Percentiles rank a stretch among this genome's conserved stretches.
phyloP scores from a whole-genome alignment of 495 filamentous ascomycete species.

The Penicillium cosmopolitanum region DNA sequence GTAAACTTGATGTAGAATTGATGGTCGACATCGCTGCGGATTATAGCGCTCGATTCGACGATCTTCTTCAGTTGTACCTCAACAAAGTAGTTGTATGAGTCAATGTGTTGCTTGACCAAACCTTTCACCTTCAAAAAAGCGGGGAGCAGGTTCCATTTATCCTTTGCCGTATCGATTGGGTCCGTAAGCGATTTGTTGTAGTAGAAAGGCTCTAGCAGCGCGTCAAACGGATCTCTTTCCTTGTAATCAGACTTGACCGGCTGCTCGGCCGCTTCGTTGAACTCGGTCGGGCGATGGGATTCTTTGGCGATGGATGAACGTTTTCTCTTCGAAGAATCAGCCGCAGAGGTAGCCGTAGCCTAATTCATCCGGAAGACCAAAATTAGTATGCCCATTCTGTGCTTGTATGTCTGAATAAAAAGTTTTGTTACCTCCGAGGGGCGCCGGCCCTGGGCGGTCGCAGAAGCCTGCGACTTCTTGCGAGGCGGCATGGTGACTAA shows the following conservation, averaged over 20 bases:
- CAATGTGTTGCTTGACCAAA: conserved; percentile 94
- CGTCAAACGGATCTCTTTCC: conserved; percentile 68
- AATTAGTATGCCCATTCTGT: conserved; percentile 8
- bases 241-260: conserved; percentile 31
- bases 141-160: conserved; percentile 96
- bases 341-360: conserved; percentile 11
- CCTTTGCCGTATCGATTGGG: conserved; percentile 86
- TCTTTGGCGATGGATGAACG: conserved; percentile 25
- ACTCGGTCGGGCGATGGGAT: conserved; percentile 12
- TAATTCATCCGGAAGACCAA: neutral
- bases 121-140: conserved; percentile 98
- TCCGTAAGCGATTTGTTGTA: conserved; percentile 92
- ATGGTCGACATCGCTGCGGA: conserved; percentile 86
- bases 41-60: conserved; percentile 79
- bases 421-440: conserved; percentile 38
- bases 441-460: conserved; percentile 25
- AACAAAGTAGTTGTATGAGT: conserved; percentile 97
- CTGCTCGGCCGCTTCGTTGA: conserved; percentile 7
- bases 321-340: conserved; percentile 19
- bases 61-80: conserved; percentile 96
- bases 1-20: conserved; percentile 88
- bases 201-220: conserved; percentile 92
- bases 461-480: conserved; percentile 34
- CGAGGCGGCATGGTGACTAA: conserved; percentile 35
- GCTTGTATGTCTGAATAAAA: conserved; percentile 14